Evolutionary conservation across 176 grass and related monocot genomes (phyloP).

Genomic region (Pontederia crassipes): DNA sequence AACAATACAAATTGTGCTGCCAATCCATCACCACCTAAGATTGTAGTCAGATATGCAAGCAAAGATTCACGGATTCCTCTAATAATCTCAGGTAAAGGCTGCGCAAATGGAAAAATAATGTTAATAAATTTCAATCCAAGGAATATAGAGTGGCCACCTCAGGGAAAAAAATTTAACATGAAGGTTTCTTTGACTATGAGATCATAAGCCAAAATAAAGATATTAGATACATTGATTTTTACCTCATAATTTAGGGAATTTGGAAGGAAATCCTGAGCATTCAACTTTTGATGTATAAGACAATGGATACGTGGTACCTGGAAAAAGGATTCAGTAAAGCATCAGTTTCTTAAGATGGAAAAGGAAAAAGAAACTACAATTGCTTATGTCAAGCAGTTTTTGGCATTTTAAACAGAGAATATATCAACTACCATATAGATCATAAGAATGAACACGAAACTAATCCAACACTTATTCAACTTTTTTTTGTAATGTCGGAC

Average conservation of each 20-base stretch:
- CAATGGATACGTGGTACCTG: constrained; percentile 95
- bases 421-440: too few species aligned
- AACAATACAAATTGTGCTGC: constrained; percentile 74
- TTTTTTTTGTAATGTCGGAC: too few species aligned
- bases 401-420: neutral
- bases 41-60: constrained; percentile 44
- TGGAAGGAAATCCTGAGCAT: constrained; percentile 50
- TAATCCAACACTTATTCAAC: too few species aligned
- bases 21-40: constrained; percentile 64
- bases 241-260: constrained; percentile 47
- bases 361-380: neutral
- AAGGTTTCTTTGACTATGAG: neutral
- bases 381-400: neutral
- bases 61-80: constrained; percentile 66
- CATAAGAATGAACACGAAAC: too few species aligned
- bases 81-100: constrained; percentile 55
- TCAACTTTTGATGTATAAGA: constrained; percentile 69
- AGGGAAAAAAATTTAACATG: too few species aligned
- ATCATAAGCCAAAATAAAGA: constrained; percentile 4
- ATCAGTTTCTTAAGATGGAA: neutral
- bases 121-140: neutral
- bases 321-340: constrained; percentile 1
- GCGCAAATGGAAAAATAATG: constrained; percentile 15
- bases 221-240: constrained; percentile 1
- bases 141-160: neutral